These are phyloP conservation scores for Phytophthora cactorum DNA, from an alignment of 352 stramenopile species.

Conservation along the genomic window DNA sequence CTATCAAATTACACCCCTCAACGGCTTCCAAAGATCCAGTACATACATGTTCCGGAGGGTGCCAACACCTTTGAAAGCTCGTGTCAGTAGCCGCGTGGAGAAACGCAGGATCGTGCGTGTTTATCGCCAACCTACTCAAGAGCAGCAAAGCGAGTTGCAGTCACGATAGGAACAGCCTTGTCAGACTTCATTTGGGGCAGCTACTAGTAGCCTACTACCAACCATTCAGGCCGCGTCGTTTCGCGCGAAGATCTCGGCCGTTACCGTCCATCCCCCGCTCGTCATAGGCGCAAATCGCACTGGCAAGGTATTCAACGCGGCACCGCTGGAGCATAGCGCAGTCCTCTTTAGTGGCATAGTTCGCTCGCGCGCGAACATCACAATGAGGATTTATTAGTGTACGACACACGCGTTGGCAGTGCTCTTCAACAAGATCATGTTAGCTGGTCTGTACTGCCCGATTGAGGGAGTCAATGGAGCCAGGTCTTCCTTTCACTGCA, in stretches of 20 bases:
- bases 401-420: too few species aligned
- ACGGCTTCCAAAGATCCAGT: not conserved
- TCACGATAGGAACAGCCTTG: too few species aligned
- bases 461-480: too few species aligned
- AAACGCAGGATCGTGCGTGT: not conserved
- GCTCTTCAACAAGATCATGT: too few species aligned
- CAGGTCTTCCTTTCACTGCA: too few species aligned
- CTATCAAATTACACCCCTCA: constrained; percentile 10
- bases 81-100: not conserved
- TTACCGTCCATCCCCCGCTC: not conserved
- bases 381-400: too few species aligned
- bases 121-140: not conserved
- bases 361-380: too few species aligned
- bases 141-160: not conserved
- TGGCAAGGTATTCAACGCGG: constrained; percentile 2
- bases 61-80: too few species aligned
- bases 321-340: not conserved
- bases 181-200: not conserved
- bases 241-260: constrained; percentile 11
- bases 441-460: too few species aligned
- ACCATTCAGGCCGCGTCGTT: constrained; percentile 8
- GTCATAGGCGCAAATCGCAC: constrained; percentile 9
- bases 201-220: not conserved
- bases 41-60: too few species aligned
- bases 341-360: too few species aligned